A percentile compares a stretch with the other conserved stretches of the same genome.
Evolutionary conservation across 1,284 basidiomycete genomes (phyloP).

Genomic region (Neonothopanus nambi): DNA sequence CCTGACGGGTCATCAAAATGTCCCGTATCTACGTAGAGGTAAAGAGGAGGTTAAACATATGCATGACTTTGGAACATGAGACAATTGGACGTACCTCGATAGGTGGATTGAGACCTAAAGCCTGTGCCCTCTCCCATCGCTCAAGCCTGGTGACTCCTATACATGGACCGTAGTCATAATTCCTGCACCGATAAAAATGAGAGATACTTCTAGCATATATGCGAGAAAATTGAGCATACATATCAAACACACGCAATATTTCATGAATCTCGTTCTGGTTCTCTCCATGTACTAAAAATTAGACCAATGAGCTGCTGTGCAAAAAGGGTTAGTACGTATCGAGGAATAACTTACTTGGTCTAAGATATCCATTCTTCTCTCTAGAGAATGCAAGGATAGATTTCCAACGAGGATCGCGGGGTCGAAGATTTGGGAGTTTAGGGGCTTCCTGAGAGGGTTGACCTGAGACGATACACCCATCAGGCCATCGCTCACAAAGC

Average conservation of each 20-base stretch:
- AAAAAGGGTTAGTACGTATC: background rate
- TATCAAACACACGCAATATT: slow-evolving; percentile 80
- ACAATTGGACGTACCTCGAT: slow-evolving; percentile 67
- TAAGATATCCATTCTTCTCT: slow-evolving; percentile 38
- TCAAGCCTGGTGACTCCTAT: slow-evolving; percentile 82
- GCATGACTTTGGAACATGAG: background rate
- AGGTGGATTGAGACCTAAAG: slow-evolving; percentile 83
- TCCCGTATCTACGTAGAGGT: slow-evolving; percentile 11
- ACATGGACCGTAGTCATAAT: slow-evolving; percentile 84
- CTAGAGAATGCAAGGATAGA: slow-evolving; percentile 1
- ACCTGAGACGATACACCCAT: background rate
- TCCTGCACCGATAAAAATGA: slow-evolving; percentile 40
- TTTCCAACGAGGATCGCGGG: slow-evolving; percentile 10
- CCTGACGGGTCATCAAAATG: slow-evolving; percentile 15
- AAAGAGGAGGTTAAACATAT: too few species aligned
- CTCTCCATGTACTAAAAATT: slow-evolving; percentile 56
- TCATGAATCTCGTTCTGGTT: slow-evolving; percentile 64
- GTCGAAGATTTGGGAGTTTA: slow-evolving; percentile 1
- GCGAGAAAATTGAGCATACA: slow-evolving; percentile 1
- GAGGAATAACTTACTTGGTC: slow-evolving; percentile 53
- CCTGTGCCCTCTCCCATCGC: slow-evolving; percentile 85
- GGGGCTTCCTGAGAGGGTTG: background rate
- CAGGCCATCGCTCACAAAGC: background rate
- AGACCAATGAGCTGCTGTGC: slow-evolving; percentile 2
- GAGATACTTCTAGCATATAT: background rate